Percentiles rank a stretch among this genome's conserved stretches.
phyloP scores from a whole-genome alignment of 2,329 filamentous ascomycete species.

The Trichoderma sp. region DNA sequence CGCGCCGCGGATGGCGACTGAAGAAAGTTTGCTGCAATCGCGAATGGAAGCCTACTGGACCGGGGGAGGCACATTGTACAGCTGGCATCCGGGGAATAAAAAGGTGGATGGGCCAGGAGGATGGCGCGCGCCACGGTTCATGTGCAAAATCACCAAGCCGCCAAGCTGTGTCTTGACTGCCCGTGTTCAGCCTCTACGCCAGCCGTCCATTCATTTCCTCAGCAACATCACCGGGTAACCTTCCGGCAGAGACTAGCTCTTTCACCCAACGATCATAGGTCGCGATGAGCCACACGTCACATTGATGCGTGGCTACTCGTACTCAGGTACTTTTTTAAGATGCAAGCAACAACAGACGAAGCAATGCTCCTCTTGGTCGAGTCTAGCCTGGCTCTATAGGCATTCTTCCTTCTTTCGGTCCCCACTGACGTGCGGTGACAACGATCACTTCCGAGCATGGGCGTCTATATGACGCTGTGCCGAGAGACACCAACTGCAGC shows the following conservation, averaged over 20 bases:
- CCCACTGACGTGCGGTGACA: slow-evolving; percentile 4
- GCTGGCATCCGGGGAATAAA: slow-evolving; percentile 19
- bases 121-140: slow-evolving; percentile 21
- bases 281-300: slow-evolving; percentile 17
- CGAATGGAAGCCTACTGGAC: slow-evolving; percentile 5
- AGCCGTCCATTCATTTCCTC: slow-evolving; percentile 19
- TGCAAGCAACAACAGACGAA: background rate
- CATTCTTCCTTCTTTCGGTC: background rate
- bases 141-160: slow-evolving; percentile 19
- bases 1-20: background rate
- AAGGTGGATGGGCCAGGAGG: slow-evolving; percentile 9
- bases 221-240: slow-evolving; percentile 18
- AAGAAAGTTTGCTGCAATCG: background rate
- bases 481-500: background rate
- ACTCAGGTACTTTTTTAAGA: background rate
- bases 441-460: background rate
- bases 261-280: slow-evolving; percentile 13
- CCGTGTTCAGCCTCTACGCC: slow-evolving; percentile 16
- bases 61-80: slow-evolving; percentile 15
- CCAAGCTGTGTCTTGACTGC: slow-evolving; percentile 6
- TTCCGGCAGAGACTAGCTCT: slow-evolving; percentile 16
- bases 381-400: background rate
- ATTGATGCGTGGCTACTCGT: background rate
- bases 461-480: slow-evolving; percentile 4
- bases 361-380: background rate